phyloP scores from a whole-genome alignment of 2,329 filamentous ascomycete species.

The Trichoderma arundinaceum region DNA sequence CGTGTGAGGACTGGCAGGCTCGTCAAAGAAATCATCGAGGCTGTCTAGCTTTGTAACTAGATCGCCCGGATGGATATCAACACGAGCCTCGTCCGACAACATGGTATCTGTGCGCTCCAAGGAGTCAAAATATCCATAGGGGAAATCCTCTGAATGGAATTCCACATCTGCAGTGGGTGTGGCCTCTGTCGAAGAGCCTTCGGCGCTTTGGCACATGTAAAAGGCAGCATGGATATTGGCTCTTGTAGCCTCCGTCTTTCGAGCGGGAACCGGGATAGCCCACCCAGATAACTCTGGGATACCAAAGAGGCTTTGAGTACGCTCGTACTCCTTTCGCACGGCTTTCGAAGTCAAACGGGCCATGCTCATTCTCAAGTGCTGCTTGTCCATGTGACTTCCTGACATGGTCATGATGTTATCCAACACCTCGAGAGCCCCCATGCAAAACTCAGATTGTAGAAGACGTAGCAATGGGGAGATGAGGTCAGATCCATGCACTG shows the following conservation, averaged over 20 bases:
- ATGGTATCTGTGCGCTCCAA: conserved; percentile 84
- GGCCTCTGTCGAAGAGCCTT: conserved; percentile 62
- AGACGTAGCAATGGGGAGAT: conserved; percentile 90
- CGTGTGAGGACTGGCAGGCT: conserved; percentile 63
- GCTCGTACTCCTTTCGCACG: conserved; percentile 91
- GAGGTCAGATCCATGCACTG: conserved; percentile 88
- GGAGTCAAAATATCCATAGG: conserved; percentile 76
- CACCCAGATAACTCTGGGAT: conserved; percentile 95
- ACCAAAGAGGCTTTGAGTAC: conserved; percentile 91
- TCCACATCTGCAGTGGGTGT: conserved; percentile 84
- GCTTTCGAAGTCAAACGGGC: conserved; percentile 83
- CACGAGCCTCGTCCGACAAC: conserved; percentile 82
- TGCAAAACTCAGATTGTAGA: conserved; percentile 90
- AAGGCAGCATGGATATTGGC: conserved; percentile 95
- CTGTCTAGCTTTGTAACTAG: conserved; percentile 81
- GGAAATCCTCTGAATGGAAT: conserved; percentile 89
- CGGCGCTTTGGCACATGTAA: conserved; percentile 82
- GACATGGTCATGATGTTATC: conserved; percentile 97
- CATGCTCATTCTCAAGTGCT: conserved; percentile 98
- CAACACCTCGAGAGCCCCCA: conserved; percentile 87
- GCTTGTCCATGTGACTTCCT: conserved; percentile 87
- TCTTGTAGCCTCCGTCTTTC: conserved; percentile 84
- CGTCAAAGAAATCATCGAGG: conserved; percentile 82
- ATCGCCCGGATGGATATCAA: conserved; percentile 73
- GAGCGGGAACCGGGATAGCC: conserved; percentile 92